Evolutionary conservation across 257 asterid species (phyloP), one percentile per base, ranked within the genome.

Genomic region (Solanum piurae): DNA sequence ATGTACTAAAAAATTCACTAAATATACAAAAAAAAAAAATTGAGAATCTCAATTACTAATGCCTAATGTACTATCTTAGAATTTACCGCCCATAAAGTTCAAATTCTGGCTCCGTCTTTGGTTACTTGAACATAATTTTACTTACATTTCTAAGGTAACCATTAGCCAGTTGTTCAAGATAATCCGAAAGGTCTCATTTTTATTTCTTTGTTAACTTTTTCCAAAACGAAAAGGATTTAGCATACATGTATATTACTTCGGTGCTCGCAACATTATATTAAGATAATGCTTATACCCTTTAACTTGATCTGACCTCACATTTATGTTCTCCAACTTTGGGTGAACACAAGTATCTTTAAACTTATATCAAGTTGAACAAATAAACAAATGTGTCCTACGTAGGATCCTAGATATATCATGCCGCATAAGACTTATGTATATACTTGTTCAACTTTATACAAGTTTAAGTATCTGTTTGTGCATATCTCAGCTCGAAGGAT

Each of bases 401-500:
- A 52, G 9, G 1, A 52, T 52, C 62, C 9, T 52, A 52, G 8
- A 16, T 52, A 0, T 18, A 52, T 2, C 0, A 52, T 1, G 0
- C 5, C 0, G 3, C 23, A 0, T 52, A 1, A 16, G 9, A 16
- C n/a, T 55, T 55, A 18, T 18, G 10, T 6, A 0, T 55, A 55
- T 6, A 18, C 2, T 55, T 55, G 64, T 55, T 55, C n/a, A 55
- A 1, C n/a, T 55, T 55, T 55, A 18, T 55, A 6, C 4, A 55
- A 18, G 9, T 20, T 20, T 55, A 55, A 55, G 5, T 6, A 7
- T 55, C 2, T 55, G 64, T 20, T 20, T 55, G 11, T 7, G 10
- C 10, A 55, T 20, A 0, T 55, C 25, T 16, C 0, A 18, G 25
- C 64, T 55, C 11, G 5, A 6, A 55, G n/a, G 1, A 55, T 55